phyloP scores from a whole-genome alignment of 73 alveolate genomes.

The Paramecium bursaria region DNA sequence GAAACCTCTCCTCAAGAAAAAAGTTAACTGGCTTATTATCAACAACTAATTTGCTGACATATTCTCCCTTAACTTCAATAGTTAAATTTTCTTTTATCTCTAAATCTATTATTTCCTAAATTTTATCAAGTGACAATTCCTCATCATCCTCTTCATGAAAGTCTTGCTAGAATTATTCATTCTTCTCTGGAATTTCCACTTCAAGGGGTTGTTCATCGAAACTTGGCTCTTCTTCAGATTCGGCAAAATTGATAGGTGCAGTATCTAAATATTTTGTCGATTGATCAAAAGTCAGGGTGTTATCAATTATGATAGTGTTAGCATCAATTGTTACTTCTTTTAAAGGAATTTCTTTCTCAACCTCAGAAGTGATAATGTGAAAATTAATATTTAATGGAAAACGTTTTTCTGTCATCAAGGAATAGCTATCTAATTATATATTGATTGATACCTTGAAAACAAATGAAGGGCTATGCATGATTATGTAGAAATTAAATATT shows the following conservation, averaged over 20 bases:
- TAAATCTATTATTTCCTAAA: constrained; percentile 16
- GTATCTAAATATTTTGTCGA: constrained; percentile 10
- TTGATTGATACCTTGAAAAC: constrained; percentile 19
- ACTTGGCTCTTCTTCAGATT: constrained; percentile 55
- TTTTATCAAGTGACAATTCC: constrained; percentile 25
- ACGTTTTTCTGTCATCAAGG: constrained; percentile 4
- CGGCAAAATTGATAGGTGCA: constrained; percentile 4
- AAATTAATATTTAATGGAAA: constrained; percentile 39
- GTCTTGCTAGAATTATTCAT: constrained; percentile 9
- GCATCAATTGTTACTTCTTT: constrained; percentile 44
- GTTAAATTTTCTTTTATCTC: neutral
- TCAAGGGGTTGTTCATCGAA: constrained; percentile 54
- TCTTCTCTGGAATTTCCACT: constrained; percentile 43
- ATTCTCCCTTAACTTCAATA: constrained; percentile 42
- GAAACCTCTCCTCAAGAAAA: constrained; percentile 1
- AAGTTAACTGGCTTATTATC: constrained; percentile 40
- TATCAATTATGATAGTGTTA: constrained; percentile 37
- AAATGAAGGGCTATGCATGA: constrained; percentile 26
- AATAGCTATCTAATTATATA: constrained; percentile 36
- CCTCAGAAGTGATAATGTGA: neutral
- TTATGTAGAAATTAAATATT: constrained; percentile 22
- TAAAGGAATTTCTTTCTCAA: constrained; percentile 6
- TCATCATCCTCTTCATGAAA: constrained; percentile 40
- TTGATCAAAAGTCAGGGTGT: constrained; percentile 50
- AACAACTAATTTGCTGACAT: constrained; percentile 24